Conservation (phyloP, 495 filamentous ascomycete species). For the Aspergillus sclerotioniger region DNA sequence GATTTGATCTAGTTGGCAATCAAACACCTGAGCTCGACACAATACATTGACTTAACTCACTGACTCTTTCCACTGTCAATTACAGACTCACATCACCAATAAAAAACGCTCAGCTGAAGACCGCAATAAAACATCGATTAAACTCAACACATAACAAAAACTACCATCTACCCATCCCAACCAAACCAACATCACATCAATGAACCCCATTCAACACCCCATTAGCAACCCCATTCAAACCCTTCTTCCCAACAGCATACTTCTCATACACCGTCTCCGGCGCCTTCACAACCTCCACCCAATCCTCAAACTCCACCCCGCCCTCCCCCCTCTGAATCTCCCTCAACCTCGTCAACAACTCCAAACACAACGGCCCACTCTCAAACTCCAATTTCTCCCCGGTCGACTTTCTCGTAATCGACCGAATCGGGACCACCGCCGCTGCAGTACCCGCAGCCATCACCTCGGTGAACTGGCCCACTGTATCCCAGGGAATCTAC, state of each 20-base stretch:
- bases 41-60: too few relatives aligned
- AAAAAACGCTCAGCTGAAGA: too few relatives aligned
- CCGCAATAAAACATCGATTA: too few relatives aligned
- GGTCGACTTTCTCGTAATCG: slow-evolving; percentile 51
- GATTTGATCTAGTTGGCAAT: too few relatives aligned
- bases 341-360: not conserved
- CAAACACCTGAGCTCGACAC: too few relatives aligned
- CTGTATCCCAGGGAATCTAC: slow-evolving; percentile 67
- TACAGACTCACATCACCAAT: too few relatives aligned
- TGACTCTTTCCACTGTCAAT: too few relatives aligned
- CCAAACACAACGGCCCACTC: not conserved
- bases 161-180: too few relatives aligned
- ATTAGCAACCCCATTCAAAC: not conserved
- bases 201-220: not conserved
- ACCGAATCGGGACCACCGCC: slow-evolving; percentile 75
- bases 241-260: not conserved
- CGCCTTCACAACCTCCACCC: not conserved
- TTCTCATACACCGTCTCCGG: slow-evolving; percentile 2
- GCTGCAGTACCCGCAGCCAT: slow-evolving; percentile 83
- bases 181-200: not conserved
- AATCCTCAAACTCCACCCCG: not conserved
- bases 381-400: not conserved
- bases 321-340: not conserved
- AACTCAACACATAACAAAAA: too few relatives aligned
- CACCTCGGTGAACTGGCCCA: slow-evolving; percentile 68